A percentile compares a stretch with the other conserved stretches of the same genome.
Conservation (phyloP, 1,284 basidiomycete genomes). For the Austroboletus niveus region DNA sequence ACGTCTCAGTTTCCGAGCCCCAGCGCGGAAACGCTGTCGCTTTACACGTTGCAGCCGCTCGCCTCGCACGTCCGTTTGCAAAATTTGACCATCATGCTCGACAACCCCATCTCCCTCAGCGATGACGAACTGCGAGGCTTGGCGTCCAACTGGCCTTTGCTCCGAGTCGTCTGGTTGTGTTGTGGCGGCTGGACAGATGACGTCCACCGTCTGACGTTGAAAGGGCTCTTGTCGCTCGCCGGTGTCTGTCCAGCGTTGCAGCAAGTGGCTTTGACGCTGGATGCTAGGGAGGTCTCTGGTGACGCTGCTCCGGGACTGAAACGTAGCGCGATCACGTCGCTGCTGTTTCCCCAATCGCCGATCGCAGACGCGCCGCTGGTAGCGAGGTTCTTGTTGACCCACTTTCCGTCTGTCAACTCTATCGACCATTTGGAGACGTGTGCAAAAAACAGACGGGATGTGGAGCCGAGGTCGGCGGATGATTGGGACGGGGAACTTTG, state of each 20-base stretch:
- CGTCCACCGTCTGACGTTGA: too few relatives aligned
- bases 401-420: not conserved
- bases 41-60: not conserved
- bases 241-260: too few relatives aligned
- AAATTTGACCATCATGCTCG: not conserved
- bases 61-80: not conserved
- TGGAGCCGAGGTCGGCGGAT: too few relatives aligned
- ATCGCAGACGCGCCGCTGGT: not conserved
- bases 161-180: too few relatives aligned
- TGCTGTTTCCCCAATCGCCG: slow-evolving; percentile 1
- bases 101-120: not conserved
- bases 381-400: not conserved
- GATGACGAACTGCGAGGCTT: slow-evolving; percentile 1
- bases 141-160: not conserved
- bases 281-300: not conserved
- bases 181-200: too few relatives aligned
- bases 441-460: not conserved
- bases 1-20: too few relatives aligned
- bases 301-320: too few relatives aligned
- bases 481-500: not conserved
- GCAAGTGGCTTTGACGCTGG: too few relatives aligned
- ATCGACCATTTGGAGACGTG: not conserved
- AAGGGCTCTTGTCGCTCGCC: too few relatives aligned
- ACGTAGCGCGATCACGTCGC: not conserved
- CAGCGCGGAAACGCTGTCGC: not conserved